A percentile compares a stretch with the other conserved stretches of the same genome.
phyloP scores from a whole-genome alignment of 2,329 filamentous ascomycete species.

The Neofusicoccum parvum region DNA sequence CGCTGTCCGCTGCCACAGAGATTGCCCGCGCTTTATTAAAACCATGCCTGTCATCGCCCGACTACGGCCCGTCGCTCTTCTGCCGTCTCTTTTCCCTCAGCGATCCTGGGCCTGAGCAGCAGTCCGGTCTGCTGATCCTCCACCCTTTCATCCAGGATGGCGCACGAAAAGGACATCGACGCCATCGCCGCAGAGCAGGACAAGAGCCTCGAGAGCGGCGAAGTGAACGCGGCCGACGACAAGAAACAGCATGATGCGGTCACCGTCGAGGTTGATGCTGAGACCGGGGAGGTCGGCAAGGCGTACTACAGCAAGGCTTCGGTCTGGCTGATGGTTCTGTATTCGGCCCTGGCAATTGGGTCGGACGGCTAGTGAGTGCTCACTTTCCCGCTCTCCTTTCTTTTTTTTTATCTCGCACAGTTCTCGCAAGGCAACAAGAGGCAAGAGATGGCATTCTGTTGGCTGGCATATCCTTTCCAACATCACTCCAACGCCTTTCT shows the following conservation, averaged over 20 bases:
- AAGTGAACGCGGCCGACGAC: neutral
- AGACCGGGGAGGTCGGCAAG: neutral
- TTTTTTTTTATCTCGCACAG: neutral
- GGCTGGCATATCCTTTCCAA: too few species aligned
- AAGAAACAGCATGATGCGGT: neutral
- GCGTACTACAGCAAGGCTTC: constrained; percentile 8
- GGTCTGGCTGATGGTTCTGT: constrained; percentile 35
- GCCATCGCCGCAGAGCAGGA: neutral
- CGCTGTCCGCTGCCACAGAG: neutral
- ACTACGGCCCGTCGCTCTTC: neutral
- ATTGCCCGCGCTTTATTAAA: neutral
- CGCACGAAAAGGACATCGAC: neutral
- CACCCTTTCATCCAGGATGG: neutral
- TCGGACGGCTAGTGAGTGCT: constrained; percentile 34
- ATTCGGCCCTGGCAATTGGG: constrained; percentile 39
- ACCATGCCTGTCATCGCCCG: neutral
- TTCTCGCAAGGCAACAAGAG: too few species aligned
- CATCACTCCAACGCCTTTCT: too few species aligned
- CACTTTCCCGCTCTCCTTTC: too few species aligned
- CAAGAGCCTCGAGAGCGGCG: neutral
- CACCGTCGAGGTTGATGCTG: constrained; percentile 1
- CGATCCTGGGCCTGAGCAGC: neutral
- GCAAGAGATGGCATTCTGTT: too few species aligned
- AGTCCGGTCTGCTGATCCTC: neutral
- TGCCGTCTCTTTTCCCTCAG: neutral